These are phyloP conservation scores for Penicillium roqueforti DNA, from an alignment of 495 filamentous ascomycete genomes.

Conservation along the genomic window DNA sequence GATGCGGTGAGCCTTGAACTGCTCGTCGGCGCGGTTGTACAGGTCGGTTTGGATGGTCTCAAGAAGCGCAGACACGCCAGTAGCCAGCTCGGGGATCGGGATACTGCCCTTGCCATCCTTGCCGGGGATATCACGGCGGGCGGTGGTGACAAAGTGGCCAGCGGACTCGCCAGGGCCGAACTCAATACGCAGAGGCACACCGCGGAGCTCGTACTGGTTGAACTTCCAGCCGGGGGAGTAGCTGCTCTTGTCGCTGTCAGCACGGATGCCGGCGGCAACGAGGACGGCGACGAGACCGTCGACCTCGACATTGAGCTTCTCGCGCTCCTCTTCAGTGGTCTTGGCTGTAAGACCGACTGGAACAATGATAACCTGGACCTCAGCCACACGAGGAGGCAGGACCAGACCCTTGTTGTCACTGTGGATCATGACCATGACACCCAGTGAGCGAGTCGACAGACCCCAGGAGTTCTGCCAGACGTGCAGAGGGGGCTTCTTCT, in stretches of 20 bases:
- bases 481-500: slow-evolving; percentile 63
- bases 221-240: slow-evolving; percentile 97
- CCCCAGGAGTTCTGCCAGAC: slow-evolving; percentile 99
- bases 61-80: slow-evolving; percentile 70
- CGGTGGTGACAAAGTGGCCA: slow-evolving; percentile 74
- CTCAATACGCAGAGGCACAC: slow-evolving; percentile 88
- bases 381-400: slow-evolving; percentile 84
- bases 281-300: slow-evolving; percentile 62
- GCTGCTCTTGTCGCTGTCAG: slow-evolving; percentile 70
- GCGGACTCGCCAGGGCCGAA: slow-evolving; percentile 91
- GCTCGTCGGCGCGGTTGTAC: slow-evolving; percentile 72
- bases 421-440: slow-evolving; percentile 98
- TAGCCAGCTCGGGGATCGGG: slow-evolving; percentile 63
- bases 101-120: slow-evolving; percentile 70
- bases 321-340: slow-evolving; percentile 70
- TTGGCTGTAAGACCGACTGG: slow-evolving; percentile 93
- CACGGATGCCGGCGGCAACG: slow-evolving; percentile 62
- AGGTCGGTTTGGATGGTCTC: slow-evolving; percentile 85
- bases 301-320: slow-evolving; percentile 65
- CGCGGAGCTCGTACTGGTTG: slow-evolving; percentile 95
- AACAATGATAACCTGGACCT: slow-evolving; percentile 78
- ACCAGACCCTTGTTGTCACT: slow-evolving; percentile 91
- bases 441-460: slow-evolving; percentile 89
- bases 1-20: slow-evolving; percentile 74
- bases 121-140: slow-evolving; percentile 73